These are phyloP conservation scores for Cornus florida DNA, from an alignment of 148 eudicot genomes.

Conservation along the genomic window DNA sequence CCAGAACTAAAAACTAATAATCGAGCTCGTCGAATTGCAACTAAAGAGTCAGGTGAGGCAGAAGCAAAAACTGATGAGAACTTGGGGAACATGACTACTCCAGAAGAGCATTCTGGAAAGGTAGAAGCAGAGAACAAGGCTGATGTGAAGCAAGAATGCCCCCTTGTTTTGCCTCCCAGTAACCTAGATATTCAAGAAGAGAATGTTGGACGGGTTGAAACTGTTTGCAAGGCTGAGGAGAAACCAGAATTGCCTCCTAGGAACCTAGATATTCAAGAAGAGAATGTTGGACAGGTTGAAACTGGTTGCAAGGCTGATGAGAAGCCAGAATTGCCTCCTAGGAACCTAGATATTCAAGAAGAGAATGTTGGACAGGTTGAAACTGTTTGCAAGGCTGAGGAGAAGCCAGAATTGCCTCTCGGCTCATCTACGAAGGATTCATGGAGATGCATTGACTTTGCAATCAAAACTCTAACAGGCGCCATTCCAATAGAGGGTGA, in stretches of 20 bases:
- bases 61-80: slow-evolving; percentile 9
- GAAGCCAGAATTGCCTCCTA: slow-evolving; percentile 21
- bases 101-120: slow-evolving; percentile 10
- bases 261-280: slow-evolving; percentile 5
- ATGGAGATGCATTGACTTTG: slow-evolving; percentile 82
- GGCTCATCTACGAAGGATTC: slow-evolving; percentile 41
- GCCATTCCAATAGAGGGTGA: slow-evolving; percentile 34
- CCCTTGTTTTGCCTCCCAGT: not conserved
- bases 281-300: not conserved
- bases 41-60: not conserved
- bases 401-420: slow-evolving; percentile 24
- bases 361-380: not conserved
- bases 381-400: slow-evolving; percentile 14
- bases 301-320: slow-evolving; percentile 16
- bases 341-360: not conserved
- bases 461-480: slow-evolving; percentile 80
- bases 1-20: slow-evolving; percentile 24
- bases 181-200: slow-evolving; percentile 8
- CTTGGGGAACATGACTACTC: slow-evolving; percentile 5
- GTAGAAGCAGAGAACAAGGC: slow-evolving; percentile 10
- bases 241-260: slow-evolving; percentile 21
- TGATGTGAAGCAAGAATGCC: slow-evolving; percentile 20
- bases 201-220: not conserved
- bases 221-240: slow-evolving; percentile 17
- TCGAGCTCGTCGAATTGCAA: slow-evolving; percentile 18